Evolutionary conservation across 2,329 filamentous ascomycete species (phyloP).

Genomic region (Sporothrix brasiliensis): DNA sequence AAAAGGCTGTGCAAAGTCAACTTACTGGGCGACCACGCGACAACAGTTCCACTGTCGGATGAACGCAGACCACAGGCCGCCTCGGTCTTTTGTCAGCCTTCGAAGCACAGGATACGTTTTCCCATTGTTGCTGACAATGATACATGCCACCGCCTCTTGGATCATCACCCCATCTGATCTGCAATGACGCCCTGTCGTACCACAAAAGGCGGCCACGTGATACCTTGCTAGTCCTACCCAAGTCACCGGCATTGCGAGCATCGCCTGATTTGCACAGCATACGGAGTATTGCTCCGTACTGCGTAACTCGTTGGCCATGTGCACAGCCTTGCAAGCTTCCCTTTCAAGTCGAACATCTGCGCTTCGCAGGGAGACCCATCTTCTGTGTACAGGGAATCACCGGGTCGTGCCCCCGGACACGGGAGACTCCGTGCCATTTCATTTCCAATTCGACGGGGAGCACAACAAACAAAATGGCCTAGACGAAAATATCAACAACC

Average conservation of each 20-base stretch:
- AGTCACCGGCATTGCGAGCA: too few species aligned
- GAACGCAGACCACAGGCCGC: not conserved
- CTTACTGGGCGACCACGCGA: not conserved
- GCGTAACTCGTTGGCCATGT: not conserved
- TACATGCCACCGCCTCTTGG: not conserved
- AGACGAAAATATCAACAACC: not conserved
- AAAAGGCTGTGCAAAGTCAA: not conserved
- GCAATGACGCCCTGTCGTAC: slow-evolving; percentile 5
- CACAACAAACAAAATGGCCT: not conserved
- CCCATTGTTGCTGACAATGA: not conserved
- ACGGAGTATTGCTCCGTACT: too few species aligned
- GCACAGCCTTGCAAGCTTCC: not conserved
- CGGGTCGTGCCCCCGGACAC: slow-evolving; percentile 3
- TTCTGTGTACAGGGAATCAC: not conserved
- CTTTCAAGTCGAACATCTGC: too few species aligned
- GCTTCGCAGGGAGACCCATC: not conserved
- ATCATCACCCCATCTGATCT: not conserved
- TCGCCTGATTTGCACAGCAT: not conserved
- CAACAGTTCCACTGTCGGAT: not conserved
- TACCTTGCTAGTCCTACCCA: not conserved
- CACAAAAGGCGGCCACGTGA: slow-evolving; percentile 11
- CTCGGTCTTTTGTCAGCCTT: too few species aligned
- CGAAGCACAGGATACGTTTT: too few species aligned
- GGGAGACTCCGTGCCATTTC: slow-evolving; percentile 24
- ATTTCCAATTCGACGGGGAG: not conserved